Evolutionary conservation across 2,329 filamentous ascomycete genomes (phyloP).

Genomic region (Paraphoma chrysanthemicola): DNA sequence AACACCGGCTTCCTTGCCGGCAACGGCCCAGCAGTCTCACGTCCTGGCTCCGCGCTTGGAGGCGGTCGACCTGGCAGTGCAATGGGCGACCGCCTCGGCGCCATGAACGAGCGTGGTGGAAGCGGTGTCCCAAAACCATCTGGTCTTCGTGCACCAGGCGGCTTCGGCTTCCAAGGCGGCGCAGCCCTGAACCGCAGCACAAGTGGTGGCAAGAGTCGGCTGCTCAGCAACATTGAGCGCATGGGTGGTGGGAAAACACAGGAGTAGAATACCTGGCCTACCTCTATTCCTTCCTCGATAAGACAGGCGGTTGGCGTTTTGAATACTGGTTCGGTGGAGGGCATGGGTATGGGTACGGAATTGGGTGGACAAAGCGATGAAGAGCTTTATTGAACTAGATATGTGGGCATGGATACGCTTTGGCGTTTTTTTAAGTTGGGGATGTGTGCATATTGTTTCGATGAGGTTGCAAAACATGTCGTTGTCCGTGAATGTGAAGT

Average conservation of each 20-base stretch:
- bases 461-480: too few relatives aligned
- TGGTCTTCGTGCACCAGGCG: conserved; percentile 66
- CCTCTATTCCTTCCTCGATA: neutral
- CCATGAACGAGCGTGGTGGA: conserved; percentile 18
- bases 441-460: too few relatives aligned
- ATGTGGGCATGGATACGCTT: too few relatives aligned
- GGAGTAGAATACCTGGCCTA: conserved; percentile 22
- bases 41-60: conserved; percentile 36
- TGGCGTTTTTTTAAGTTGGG: too few relatives aligned
- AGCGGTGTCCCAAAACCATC: conserved; percentile 54
- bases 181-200: conserved; percentile 40
- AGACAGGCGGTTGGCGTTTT: neutral
- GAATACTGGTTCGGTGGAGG: neutral
- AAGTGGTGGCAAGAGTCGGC: conserved; percentile 65
- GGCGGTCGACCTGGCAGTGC: conserved; percentile 33
- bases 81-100: conserved; percentile 30
- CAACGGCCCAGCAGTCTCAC: conserved; percentile 19
- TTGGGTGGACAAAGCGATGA: too few relatives aligned
- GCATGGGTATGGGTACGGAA: too few relatives aligned
- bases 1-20: conserved; percentile 43
- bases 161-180: conserved; percentile 43
- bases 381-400: too few relatives aligned
- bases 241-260: conserved; percentile 68
- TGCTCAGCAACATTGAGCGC: conserved; percentile 86
- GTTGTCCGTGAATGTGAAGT: too few relatives aligned